Conservation (phyloP, 345 rosid species). For the Euclidium syriacum region DNA sequence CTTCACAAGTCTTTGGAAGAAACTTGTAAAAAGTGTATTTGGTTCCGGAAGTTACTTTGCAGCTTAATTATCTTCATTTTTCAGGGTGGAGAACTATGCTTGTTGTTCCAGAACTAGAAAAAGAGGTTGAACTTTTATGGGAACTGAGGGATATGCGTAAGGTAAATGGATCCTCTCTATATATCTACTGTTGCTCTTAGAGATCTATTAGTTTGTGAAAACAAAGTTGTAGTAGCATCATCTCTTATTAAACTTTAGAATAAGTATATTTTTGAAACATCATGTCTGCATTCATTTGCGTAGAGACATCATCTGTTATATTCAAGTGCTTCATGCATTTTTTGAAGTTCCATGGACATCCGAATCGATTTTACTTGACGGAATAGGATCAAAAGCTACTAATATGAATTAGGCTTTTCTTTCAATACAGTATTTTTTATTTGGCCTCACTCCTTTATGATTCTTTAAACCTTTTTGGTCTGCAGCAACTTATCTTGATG, state of each 20-base stretch:
- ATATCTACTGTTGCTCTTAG: not conserved
- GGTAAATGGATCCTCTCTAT: slow-evolving; percentile 39
- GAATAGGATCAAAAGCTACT: not conserved
- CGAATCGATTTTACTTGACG: not conserved
- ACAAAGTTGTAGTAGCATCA: not conserved
- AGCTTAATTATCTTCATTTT: slow-evolving; percentile 13
- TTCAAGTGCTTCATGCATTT: not conserved
- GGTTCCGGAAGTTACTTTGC: not conserved
- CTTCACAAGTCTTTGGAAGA: not conserved
- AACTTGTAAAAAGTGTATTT: not conserved
- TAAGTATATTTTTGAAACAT: not conserved
- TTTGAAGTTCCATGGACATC: not conserved
- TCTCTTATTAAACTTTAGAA: not conserved
- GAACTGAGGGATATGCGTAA: slow-evolving; percentile 62
- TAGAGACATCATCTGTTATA: not conserved
- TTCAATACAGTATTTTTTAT: not conserved
- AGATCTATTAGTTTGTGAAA: not conserved
- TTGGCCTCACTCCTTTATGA: not conserved
- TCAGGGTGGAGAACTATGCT: slow-evolving; percentile 99
- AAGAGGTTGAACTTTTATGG: slow-evolving; percentile 89
- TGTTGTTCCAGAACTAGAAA: slow-evolving; percentile 94
- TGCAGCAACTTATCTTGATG: slow-evolving; percentile 68
- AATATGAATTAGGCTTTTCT: not conserved
- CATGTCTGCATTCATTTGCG: not conserved
- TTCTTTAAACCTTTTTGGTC: not conserved